These are phyloP conservation scores for Crassisporium funariophilum DNA, from an alignment of 768 basidiomycete species.

Conservation along the genomic window DNA sequence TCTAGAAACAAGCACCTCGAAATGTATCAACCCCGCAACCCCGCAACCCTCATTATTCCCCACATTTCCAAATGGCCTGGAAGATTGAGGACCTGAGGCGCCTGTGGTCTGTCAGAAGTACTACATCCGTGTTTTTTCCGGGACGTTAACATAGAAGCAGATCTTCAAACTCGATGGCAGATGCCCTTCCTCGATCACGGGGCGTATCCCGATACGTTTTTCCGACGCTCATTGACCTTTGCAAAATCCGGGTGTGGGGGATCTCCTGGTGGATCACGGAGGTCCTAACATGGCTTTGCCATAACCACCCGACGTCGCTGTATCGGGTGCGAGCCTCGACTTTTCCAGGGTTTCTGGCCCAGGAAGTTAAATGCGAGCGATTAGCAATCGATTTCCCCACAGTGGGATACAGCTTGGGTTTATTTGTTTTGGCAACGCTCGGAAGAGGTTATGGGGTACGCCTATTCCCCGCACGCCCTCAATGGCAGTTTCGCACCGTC, in stretches of 20 bases:
- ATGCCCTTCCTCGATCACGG: slow-evolving; percentile 11
- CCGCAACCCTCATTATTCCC: slow-evolving; percentile 9
- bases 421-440: not conserved
- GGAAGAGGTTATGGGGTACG: not conserved
- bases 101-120: not conserved
- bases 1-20: not conserved
- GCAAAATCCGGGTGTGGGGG: not conserved
- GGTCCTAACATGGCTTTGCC: not conserved
- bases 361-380: not conserved
- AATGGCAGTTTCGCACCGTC: too few species aligned
- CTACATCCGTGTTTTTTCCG: slow-evolving; percentile 18
- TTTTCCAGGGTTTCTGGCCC: slow-evolving; percentile 6
- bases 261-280: slow-evolving; percentile 9
- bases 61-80: slow-evolving; percentile 1
- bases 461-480: slow-evolving; percentile 9
- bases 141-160: slow-evolving; percentile 5
- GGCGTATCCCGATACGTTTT: slow-evolving; percentile 15
- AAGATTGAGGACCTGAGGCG: not conserved
- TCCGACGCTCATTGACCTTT: slow-evolving; percentile 4
- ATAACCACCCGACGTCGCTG: not conserved
- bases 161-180: slow-evolving; percentile 3
- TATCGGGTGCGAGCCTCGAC: not conserved
- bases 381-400: slow-evolving; percentile 9
- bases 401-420: slow-evolving; percentile 1
- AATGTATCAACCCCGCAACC: slow-evolving; percentile 10